Conservation (phyloP, 2,329 filamentous ascomycete species). For the Pseudogymnoascus sp. region DNA sequence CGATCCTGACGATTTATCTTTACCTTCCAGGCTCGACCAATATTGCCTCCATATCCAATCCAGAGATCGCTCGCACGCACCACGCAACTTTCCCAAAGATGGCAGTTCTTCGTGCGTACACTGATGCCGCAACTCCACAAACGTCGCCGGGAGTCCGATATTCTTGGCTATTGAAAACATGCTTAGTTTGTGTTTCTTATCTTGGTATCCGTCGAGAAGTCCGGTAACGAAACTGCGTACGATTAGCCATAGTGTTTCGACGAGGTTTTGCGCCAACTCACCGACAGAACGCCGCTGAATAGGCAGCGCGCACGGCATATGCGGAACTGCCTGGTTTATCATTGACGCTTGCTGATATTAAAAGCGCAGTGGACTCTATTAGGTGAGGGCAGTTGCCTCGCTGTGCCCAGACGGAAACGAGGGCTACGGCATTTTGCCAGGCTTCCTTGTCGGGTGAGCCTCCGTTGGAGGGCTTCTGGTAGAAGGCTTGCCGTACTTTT, state of each 20-base stretch:
- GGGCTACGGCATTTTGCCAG: constrained; percentile 46
- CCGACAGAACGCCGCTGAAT: constrained; percentile 70
- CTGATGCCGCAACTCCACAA: constrained; percentile 83
- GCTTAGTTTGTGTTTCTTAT: constrained; percentile 59
- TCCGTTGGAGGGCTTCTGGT: constrained; percentile 28
- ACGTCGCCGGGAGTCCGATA: constrained; percentile 62
- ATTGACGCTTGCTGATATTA: constrained; percentile 62
- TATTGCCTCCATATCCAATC: constrained; percentile 87
- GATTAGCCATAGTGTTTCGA: neutral
- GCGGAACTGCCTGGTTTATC: constrained; percentile 40
- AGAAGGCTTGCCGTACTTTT: constrained; percentile 58
- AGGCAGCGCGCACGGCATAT: constrained; percentile 62
- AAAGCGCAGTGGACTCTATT: constrained; percentile 69
- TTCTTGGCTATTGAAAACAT: constrained; percentile 67
- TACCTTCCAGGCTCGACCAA: constrained; percentile 54
- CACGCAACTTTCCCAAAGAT: constrained; percentile 64
- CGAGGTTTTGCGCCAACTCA: constrained; percentile 35
- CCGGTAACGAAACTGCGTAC: constrained; percentile 68
- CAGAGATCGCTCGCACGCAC: constrained; percentile 63
- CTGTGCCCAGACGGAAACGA: constrained; percentile 63
- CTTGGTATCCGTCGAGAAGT: constrained; percentile 67
- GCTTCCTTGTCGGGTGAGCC: constrained; percentile 16
- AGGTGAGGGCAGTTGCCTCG: constrained; percentile 70
- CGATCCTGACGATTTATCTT: constrained; percentile 22
- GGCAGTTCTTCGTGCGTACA: constrained; percentile 86